A percentile compares a stretch with the other conserved stretches of the same genome.
phyloP scores from a whole-genome alignment of 169 alveolate species.

The Cryptosporidium sp. region DNA sequence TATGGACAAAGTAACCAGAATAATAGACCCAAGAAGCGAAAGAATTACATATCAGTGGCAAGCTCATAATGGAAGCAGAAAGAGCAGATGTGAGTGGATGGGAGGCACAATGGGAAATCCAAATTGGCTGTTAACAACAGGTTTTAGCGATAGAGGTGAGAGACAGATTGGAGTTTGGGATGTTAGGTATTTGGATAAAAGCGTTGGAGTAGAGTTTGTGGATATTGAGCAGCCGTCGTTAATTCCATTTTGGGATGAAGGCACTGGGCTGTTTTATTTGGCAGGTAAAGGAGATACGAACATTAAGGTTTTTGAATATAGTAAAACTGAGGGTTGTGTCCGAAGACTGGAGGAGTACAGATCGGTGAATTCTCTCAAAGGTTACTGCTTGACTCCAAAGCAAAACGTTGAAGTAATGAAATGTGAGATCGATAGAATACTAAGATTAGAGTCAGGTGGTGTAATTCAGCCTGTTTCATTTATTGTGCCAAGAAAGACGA shows the following conservation, averaged over 20 bases:
- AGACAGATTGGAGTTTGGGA: constrained; percentile 75
- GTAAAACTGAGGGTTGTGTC: constrained; percentile 66
- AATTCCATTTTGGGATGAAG: constrained; percentile 75
- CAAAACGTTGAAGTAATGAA: constrained; percentile 70
- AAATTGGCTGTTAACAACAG: constrained; percentile 67
- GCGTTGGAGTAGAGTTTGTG: constrained; percentile 63
- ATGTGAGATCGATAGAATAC: constrained; percentile 54
- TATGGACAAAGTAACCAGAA: constrained; percentile 64
- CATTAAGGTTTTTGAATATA: constrained; percentile 63
- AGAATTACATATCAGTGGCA: constrained; percentile 73
- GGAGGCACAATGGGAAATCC: constrained; percentile 74
- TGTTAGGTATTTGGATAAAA: constrained; percentile 59
- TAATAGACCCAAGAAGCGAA: constrained; percentile 69
- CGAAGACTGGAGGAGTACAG: constrained; percentile 53
- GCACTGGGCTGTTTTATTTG: constrained; percentile 64
- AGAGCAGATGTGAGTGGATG: constrained; percentile 75
- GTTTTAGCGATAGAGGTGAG: constrained; percentile 71
- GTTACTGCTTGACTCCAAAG: constrained; percentile 60
- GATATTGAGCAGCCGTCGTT: constrained; percentile 75
- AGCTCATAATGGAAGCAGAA: constrained; percentile 55
- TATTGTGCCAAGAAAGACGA: constrained; percentile 64
- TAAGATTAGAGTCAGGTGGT: constrained; percentile 71
- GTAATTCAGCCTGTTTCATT: constrained; percentile 74
- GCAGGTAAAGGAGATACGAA: constrained; percentile 75
- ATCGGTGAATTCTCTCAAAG: constrained; percentile 57